Evolutionary conservation across 1,139 yeast species (phyloP).

Genomic region (Debaryomycetaceae sp.): DNA sequence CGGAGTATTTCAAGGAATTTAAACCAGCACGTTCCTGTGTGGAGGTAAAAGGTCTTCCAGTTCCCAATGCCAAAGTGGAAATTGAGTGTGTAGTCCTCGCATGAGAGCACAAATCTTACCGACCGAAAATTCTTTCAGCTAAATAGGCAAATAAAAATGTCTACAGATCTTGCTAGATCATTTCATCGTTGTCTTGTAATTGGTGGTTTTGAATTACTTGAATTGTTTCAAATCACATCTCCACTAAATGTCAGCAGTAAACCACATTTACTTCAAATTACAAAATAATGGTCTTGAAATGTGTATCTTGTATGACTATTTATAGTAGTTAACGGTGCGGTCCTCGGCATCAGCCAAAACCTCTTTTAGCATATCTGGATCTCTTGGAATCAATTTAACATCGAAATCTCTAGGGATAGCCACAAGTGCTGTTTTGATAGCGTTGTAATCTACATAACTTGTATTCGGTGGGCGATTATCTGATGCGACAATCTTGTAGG

Average conservation of each 20-base stretch:
- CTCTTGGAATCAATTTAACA: constrained; percentile 4
- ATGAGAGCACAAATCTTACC: neutral
- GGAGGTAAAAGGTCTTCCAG: constrained; percentile 1
- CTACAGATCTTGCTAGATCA: neutral
- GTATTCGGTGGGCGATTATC: constrained; percentile 4
- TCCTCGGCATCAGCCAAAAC: constrained; percentile 1
- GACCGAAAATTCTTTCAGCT: neutral
- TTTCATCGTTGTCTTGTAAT: neutral
- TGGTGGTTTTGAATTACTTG: neutral
- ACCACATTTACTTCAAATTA: neutral
- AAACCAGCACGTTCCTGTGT: constrained; percentile 1
- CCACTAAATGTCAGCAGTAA: neutral
- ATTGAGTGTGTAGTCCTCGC: neutral
- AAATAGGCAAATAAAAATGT: neutral
- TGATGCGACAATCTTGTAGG: constrained; percentile 4
- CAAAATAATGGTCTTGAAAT: too few relatives aligned
- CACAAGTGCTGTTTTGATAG: constrained; percentile 4
- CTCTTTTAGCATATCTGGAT: constrained; percentile 2
- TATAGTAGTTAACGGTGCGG: constrained; percentile 3
- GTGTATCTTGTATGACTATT: neutral
- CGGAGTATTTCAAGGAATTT: neutral
- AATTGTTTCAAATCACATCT: neutral
- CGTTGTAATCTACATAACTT: constrained; percentile 4
- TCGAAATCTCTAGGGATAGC: constrained; percentile 6
- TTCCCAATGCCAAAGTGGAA: constrained; percentile 1